Evolutionary conservation across 2,329 filamentous ascomycete genomes (phyloP).

Genomic region (Apiospora saccharicola): DNA sequence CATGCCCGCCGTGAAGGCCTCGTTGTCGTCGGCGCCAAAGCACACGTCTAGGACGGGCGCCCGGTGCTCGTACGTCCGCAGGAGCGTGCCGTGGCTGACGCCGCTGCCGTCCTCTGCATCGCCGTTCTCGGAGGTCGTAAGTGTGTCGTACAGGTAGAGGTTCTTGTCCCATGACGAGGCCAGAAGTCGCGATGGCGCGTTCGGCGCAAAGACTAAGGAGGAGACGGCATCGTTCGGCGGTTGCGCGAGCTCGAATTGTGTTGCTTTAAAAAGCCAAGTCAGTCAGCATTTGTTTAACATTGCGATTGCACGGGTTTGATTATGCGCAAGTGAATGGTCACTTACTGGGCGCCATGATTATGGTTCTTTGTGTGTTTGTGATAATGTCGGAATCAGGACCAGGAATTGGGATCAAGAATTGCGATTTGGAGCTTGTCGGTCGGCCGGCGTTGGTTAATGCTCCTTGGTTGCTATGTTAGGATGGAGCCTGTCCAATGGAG

Average conservation of each 20-base stretch:
- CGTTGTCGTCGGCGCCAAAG: conserved; percentile 83
- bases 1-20: conserved; percentile 85
- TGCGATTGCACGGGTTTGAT: background rate
- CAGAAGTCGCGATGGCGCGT: conserved; percentile 77
- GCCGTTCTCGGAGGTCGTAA: conserved; percentile 61
- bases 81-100: conserved; percentile 59
- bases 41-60: conserved; percentile 91
- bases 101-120: conserved; percentile 32
- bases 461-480: conserved; percentile 3
- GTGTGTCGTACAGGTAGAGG: conserved; percentile 86
- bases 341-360: conserved; percentile 38
- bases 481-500: background rate
- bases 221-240: conserved; percentile 90
- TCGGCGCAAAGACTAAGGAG: conserved; percentile 82
- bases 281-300: conserved; percentile 5
- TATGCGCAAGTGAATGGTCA: background rate
- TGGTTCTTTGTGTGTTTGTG: background rate
- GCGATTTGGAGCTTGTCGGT: conserved; percentile 8
- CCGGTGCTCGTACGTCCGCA: conserved; percentile 79
- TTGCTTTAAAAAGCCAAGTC: conserved; percentile 52
- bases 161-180: conserved; percentile 95
- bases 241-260: conserved; percentile 83
- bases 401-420: background rate
- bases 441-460: no score
- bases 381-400: background rate